These are phyloP conservation scores for Elsinoe australis DNA, from an alignment of 2,329 filamentous ascomycete genomes.

Conservation along the genomic window DNA sequence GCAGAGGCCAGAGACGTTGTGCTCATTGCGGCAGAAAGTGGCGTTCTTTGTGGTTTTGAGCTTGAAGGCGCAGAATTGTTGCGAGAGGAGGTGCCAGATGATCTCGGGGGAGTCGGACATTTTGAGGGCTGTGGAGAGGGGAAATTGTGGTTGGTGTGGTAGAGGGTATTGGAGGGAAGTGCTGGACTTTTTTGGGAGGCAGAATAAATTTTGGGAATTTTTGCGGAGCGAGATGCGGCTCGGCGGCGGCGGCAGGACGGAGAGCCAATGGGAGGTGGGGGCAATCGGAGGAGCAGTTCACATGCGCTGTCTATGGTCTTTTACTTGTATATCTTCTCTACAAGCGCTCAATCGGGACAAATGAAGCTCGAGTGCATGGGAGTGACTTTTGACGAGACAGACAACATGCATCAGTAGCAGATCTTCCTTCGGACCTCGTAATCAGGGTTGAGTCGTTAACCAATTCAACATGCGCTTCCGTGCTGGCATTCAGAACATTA, in stretches of 20 bases:
- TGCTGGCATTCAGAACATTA: conserved; percentile 45
- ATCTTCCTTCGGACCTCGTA: no score
- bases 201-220: no score
- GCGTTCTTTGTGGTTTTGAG: conserved; percentile 77
- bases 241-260: neutral
- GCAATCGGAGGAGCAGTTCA: no score
- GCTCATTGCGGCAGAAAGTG: conserved; percentile 86
- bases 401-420: no score
- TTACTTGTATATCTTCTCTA: no score
- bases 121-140: conserved; percentile 1
- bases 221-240: no score
- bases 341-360: no score
- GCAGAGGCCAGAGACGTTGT: conserved; percentile 54
- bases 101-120: conserved; percentile 52
- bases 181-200: neutral
- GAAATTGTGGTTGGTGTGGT: neutral
- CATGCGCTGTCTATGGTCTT: no score
- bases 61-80: conserved; percentile 92
- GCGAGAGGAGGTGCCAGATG: conserved; percentile 93
- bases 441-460: neutral
- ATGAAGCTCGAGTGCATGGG: no score
- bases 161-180: neutral
- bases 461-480: conserved; percentile 43
- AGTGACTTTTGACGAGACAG: no score
- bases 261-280: neutral